Conservation (phyloP, 2,329 filamentous ascomycete genomes). For the Fusarium phyllophilum region DNA sequence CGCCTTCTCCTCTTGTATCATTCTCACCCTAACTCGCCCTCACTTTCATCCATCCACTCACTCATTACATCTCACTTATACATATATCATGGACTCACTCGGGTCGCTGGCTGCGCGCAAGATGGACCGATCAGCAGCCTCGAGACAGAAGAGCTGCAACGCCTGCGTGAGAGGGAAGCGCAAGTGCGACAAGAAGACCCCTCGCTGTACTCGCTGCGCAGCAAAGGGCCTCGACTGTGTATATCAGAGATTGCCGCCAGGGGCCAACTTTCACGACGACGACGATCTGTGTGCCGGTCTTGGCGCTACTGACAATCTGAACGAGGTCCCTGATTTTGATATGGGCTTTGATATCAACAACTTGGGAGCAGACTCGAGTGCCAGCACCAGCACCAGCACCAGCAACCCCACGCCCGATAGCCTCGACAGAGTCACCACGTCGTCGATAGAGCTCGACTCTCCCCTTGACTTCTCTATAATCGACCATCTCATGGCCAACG, state of each 20-base stretch:
- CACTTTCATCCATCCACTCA: not conserved
- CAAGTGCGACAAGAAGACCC: constrained; percentile 58
- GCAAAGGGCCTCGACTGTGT: constrained; percentile 55
- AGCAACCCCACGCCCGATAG: constrained; percentile 45
- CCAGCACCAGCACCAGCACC: not conserved
- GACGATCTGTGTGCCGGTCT: constrained; percentile 23
- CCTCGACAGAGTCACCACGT: constrained; percentile 33
- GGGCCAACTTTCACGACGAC: constrained; percentile 36
- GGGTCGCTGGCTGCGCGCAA: constrained; percentile 43
- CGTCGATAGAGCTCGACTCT: constrained; percentile 42
- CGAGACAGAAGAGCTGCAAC: constrained; percentile 62
- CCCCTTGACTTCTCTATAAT: constrained; percentile 51
- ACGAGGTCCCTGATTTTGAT: constrained; percentile 49
- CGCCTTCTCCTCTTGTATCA: constrained; percentile 11
- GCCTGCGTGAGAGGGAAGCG: constrained; percentile 60
- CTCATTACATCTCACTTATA: not conserved
- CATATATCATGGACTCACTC: constrained; percentile 41
- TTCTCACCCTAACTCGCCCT: not conserved
- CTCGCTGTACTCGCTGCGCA: constrained; percentile 55
- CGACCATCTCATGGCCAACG: constrained; percentile 47
- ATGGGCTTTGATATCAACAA: constrained; percentile 51
- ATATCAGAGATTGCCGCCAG: constrained; percentile 52
- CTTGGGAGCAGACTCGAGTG: constrained; percentile 45
- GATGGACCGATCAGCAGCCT: constrained; percentile 51
- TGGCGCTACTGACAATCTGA: constrained; percentile 3